A percentile compares a stretch with the other conserved stretches of the same genome.
Conservation (phyloP, 2,329 filamentous ascomycete genomes). For the Paracamarosporium sp. region DNA sequence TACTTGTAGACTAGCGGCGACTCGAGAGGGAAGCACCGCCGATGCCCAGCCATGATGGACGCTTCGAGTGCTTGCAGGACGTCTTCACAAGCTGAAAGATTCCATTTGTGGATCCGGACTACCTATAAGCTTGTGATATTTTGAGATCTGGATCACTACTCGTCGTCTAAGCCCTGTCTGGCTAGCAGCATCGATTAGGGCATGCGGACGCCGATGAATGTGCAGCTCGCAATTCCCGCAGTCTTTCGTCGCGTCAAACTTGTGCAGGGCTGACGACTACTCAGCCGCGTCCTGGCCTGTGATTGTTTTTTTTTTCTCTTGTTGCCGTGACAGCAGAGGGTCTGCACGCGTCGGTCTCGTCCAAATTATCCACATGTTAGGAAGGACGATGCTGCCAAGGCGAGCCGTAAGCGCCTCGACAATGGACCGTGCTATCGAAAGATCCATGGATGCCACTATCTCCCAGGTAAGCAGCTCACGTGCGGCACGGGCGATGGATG, state of each 20-base stretch:
- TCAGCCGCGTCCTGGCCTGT: neutral
- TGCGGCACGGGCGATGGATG: neutral
- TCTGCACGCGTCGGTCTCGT: neutral
- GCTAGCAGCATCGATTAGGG: neutral
- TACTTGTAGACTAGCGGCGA: no score
- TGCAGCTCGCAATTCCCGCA: constrained; percentile 2
- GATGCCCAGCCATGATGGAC: no score
- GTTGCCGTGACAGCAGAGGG: neutral
- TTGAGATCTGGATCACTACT: neutral
- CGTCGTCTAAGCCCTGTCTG: neutral
- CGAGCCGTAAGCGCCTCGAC: neutral
- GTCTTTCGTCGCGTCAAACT: neutral
- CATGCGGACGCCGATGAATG: neutral
- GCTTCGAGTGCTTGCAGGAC: neutral
- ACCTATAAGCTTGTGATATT: neutral
- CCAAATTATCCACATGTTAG: neutral
- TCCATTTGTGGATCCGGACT: neutral
- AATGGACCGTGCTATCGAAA: constrained; percentile 8
- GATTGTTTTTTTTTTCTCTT: no score
- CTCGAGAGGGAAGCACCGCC: no score
- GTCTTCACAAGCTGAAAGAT: neutral
- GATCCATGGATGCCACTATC: neutral
- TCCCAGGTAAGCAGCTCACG: neutral
- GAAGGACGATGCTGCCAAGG: neutral
- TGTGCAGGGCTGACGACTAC: neutral